A percentile compares a stretch with the other conserved stretches of the same genome.
Conservation (phyloP, 495 filamentous ascomycete genomes). For the Aspergillus conjunctus region DNA sequence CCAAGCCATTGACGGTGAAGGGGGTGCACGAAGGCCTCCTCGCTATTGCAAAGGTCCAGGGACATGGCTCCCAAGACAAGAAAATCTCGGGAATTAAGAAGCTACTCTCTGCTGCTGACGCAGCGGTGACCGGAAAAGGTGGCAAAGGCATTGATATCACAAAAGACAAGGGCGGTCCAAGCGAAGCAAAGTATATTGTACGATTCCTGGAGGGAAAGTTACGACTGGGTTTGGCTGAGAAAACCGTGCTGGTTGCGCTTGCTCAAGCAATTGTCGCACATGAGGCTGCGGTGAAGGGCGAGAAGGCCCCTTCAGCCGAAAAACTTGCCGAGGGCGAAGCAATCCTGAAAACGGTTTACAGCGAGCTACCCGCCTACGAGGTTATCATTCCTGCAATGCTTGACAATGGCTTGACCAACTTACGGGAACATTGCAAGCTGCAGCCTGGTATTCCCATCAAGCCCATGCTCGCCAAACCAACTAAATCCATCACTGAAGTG, state of each 20-base stretch:
- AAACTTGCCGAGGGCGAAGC: constrained; percentile 81
- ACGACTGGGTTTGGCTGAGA: constrained; percentile 87
- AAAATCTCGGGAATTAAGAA: constrained; percentile 97
- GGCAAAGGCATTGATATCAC: constrained; percentile 76
- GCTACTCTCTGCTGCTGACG: constrained; percentile 82
- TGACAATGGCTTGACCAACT: constrained; percentile 77
- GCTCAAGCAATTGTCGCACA: constrained; percentile 86
- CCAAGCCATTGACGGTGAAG: constrained; percentile 82
- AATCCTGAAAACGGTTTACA: constrained; percentile 88
- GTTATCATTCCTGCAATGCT: constrained; percentile 89
- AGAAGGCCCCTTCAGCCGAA: constrained; percentile 67
- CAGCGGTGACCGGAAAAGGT: constrained; percentile 65
- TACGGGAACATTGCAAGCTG: constrained; percentile 85
- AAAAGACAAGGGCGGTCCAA: constrained; percentile 89
- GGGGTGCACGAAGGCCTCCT: constrained; percentile 89
- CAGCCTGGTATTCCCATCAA: constrained; percentile 94
- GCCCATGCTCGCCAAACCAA: constrained; percentile 98
- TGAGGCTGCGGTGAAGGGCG: constrained; percentile 67
- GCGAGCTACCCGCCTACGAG: constrained; percentile 93
- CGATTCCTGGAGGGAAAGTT: constrained; percentile 94
- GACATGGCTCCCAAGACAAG: constrained; percentile 83
- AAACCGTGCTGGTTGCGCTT: constrained; percentile 83
- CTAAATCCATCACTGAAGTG: constrained; percentile 98
- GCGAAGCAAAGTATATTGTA: constrained; percentile 91
- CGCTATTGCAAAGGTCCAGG: constrained; percentile 81